These are phyloP conservation scores for Fusarium neocosmosporiellum DNA, from an alignment of 2,329 filamentous ascomycete genomes.

Conservation along the genomic window DNA sequence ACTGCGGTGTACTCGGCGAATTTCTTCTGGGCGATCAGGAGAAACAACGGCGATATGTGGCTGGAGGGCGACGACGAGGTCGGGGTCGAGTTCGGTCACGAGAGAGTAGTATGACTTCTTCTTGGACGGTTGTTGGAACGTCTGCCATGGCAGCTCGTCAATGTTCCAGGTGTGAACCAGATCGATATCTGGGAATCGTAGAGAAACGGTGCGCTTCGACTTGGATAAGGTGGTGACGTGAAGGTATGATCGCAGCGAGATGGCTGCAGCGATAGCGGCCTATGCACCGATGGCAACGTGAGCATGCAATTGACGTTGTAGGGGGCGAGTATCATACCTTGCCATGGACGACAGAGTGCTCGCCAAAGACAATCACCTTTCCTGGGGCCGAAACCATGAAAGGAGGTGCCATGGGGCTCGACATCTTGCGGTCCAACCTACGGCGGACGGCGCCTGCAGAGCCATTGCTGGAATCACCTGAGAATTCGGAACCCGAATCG, in stretches of 20 bases:
- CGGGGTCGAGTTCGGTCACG: conserved; percentile 83
- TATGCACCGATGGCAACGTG: conserved; percentile 49
- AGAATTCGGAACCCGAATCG: conserved; percentile 42
- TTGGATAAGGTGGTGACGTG: conserved; percentile 95
- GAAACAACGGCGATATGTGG: conserved; percentile 83
- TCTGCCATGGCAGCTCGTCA: conserved; percentile 86
- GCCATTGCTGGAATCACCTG: conserved; percentile 47
- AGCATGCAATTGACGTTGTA: conserved; percentile 22
- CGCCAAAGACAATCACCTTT: conserved; percentile 98
- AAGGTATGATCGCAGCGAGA: conserved; percentile 95
- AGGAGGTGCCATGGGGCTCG: conserved; percentile 79
- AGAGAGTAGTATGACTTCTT: conserved; percentile 96
- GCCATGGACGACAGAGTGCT: conserved; percentile 97
- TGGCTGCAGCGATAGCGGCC: conserved; percentile 93
- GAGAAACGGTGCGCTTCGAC: conserved; percentile 85
- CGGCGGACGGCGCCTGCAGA: conserved; percentile 49
- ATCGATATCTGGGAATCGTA: conserved; percentile 92
- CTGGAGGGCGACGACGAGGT: conserved; percentile 83
- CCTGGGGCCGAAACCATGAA: conserved; percentile 99
- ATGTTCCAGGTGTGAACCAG: conserved; percentile 95
- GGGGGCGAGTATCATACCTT: conserved; percentile 67
- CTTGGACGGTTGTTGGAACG: conserved; percentile 82
- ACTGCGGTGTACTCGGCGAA: conserved; percentile 85
- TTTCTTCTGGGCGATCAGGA: conserved; percentile 70
- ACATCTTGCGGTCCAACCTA: conserved; percentile 65